Conservation (phyloP, 2,329 filamentous ascomycete genomes). For the Botrytis fabae region DNA sequence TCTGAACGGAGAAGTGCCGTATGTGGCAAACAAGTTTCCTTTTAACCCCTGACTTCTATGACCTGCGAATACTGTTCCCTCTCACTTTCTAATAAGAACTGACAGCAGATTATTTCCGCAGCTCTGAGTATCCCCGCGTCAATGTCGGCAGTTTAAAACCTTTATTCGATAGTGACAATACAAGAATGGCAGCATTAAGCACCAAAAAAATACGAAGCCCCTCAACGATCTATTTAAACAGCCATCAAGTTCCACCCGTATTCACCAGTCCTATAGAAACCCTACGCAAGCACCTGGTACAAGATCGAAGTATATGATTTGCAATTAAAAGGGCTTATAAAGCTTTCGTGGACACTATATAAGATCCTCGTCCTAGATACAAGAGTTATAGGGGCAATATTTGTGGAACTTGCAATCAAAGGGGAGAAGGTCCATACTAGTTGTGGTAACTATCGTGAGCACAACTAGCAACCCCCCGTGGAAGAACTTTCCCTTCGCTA, state of each 20-base stretch:
- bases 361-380: neutral
- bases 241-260: neutral
- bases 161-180: neutral
- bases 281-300: neutral
- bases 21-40: neutral
- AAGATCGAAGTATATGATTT: neutral
- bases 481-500: too few relatives aligned
- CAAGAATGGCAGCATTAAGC: neutral
- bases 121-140: too few relatives aligned
- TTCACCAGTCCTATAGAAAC: neutral
- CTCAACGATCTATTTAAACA: neutral
- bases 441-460: neutral
- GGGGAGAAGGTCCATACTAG: neutral
- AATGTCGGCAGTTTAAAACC: too few relatives aligned
- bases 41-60: neutral
- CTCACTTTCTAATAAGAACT: neutral
- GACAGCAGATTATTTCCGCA: neutral
- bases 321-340: neutral
- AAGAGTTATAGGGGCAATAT: neutral
- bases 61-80: rapidly evolving
- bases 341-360: neutral
- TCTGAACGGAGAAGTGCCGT: neutral
- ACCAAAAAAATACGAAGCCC: neutral
- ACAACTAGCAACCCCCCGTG: too few relatives aligned
- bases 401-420: neutral